Base-by-base conservation (phyloP, 768 basidiomycete species). In the Tylopilus plumbeoviolaceoides region DNA sequence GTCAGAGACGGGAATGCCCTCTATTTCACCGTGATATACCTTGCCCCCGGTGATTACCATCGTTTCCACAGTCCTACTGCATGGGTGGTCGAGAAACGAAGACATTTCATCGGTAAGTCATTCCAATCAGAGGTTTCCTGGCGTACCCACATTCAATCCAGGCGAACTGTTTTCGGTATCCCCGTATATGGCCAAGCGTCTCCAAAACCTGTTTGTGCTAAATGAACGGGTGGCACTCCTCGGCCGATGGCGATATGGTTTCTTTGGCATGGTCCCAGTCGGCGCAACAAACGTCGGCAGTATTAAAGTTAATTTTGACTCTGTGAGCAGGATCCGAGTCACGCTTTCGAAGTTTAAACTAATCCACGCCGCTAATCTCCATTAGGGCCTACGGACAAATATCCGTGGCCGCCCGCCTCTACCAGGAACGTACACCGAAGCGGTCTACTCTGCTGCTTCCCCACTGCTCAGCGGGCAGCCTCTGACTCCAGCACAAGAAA, bases 221-320 rank as follows among this genome's bases (percentile, higher is more conserved):
- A 98, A 99, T 66, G 97, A 99, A 73, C 85, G 97, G 21, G 95
- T 98, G 9, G 93, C 95, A 2, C 77, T 99, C 20, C 82, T 98
- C 28, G 97, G 97, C 7, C 75, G 91, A 50, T 98, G 97, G 97
- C 84, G 83, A 64, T 75, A 97, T 61, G 97, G 97, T 1, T 98
- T 98, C 78, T 99, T 97, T 69, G 76, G 87, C 25, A 98, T 98
- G 93, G 84, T 97, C 0, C 97, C 97, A 10, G 95, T 99, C 27
- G 97, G 97, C 3, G 97, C 97, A 2, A 98, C 95, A 11, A 98
- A 99, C 68, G 97, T 98, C 47, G 97, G 97, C 5, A 89, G 87
- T 57, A 98, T 99, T 72, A 87, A 87, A 59, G 80, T 99, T 65
- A 95, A 97, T 68, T 99, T 99, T 69, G 97, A 99, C 69, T 77